phyloP scores from a whole-genome alignment of 2,329 filamentous ascomycete species.

The Laburnicola sp. region DNA sequence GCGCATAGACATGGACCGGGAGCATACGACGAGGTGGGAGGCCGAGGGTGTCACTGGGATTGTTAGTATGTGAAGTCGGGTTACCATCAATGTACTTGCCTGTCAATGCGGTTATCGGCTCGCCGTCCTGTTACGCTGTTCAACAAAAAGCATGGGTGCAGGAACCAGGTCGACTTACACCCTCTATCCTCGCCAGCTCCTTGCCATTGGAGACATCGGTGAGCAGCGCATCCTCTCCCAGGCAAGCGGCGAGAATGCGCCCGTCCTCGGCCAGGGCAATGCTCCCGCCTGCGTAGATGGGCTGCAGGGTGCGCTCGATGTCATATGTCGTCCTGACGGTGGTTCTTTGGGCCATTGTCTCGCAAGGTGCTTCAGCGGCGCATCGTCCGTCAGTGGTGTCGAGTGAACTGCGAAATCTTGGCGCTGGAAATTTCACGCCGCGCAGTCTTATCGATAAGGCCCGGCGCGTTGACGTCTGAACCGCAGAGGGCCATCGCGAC shows the following conservation, averaged over 20 bases:
- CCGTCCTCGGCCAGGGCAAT: constrained; percentile 81
- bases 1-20: constrained; percentile 92
- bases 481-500: no score
- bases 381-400: neutral
- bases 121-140: constrained; percentile 56
- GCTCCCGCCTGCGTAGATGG: constrained; percentile 90
- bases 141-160: constrained; percentile 30
- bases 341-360: constrained; percentile 57
- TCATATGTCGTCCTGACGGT: constrained; percentile 85
- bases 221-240: constrained; percentile 90
- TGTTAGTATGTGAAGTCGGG: constrained; percentile 11
- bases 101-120: constrained; percentile 74
- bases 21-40: constrained; percentile 87
- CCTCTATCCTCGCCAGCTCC: constrained; percentile 83
- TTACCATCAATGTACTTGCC: constrained; percentile 47
- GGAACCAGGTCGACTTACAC: constrained; percentile 57
- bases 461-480: constrained; percentile 11
- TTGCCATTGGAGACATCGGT: constrained; percentile 82
- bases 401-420: constrained; percentile 24
- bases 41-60: constrained; percentile 78
- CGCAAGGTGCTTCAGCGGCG: constrained; percentile 5
- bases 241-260: constrained; percentile 78
- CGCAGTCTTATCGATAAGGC: constrained; percentile 38
- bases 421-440: constrained; percentile 27
- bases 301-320: constrained; percentile 77